Percentiles rank a stretch among this genome's conserved stretches.
These are phyloP conservation scores for Orobanche coerulescens DNA, from an alignment of 257 asterid genomes.

Conservation along the genomic window DNA sequence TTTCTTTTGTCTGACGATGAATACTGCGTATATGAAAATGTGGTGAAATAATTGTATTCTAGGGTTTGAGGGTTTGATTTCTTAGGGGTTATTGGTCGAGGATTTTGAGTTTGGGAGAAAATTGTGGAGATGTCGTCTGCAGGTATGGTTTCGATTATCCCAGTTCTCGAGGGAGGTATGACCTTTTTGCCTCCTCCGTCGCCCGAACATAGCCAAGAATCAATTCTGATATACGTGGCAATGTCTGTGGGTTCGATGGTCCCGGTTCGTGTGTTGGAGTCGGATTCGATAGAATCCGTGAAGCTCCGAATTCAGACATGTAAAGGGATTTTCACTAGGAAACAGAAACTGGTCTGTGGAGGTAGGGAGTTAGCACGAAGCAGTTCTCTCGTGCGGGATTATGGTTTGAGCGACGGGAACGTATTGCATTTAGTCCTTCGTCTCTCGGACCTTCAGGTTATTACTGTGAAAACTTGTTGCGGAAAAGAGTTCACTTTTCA, in stretches of 20 bases:
- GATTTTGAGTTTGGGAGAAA: slow-evolving; percentile 24
- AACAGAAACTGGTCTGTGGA: slow-evolving; percentile 69
- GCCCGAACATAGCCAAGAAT: slow-evolving; percentile 42
- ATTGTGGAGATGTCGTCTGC: slow-evolving; percentile 59
- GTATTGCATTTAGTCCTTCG: slow-evolving; percentile 76
- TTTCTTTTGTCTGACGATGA: slow-evolving; percentile 9
- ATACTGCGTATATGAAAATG: slow-evolving; percentile 20
- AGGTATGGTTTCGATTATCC: slow-evolving; percentile 54
- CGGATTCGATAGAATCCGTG: slow-evolving; percentile 71
- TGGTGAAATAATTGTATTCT: slow-evolving; percentile 23
- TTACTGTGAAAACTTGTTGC: slow-evolving; percentile 56
- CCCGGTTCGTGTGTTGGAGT: slow-evolving; percentile 67
- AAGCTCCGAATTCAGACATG: slow-evolving; percentile 61
- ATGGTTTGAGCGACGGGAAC: slow-evolving; percentile 70
- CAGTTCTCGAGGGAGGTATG: slow-evolving; percentile 40
- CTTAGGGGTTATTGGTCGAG: slow-evolving; percentile 24
- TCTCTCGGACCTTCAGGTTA: slow-evolving; percentile 57
- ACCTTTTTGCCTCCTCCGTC: slow-evolving; percentile 35
- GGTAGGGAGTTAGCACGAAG: slow-evolving; percentile 78
- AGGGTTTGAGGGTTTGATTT: slow-evolving; percentile 26
- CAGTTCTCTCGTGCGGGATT: slow-evolving; percentile 66
- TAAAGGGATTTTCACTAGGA: slow-evolving; percentile 63
- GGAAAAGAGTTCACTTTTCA: slow-evolving; percentile 76
- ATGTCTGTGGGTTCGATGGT: slow-evolving; percentile 64
- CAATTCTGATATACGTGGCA: slow-evolving; percentile 47